Percentiles rank a stretch among this genome's conserved stretches.
These are phyloP conservation scores for Mollisia scopiformis DNA, from an alignment of 2,329 filamentous ascomycete species.

Conservation along the genomic window DNA sequence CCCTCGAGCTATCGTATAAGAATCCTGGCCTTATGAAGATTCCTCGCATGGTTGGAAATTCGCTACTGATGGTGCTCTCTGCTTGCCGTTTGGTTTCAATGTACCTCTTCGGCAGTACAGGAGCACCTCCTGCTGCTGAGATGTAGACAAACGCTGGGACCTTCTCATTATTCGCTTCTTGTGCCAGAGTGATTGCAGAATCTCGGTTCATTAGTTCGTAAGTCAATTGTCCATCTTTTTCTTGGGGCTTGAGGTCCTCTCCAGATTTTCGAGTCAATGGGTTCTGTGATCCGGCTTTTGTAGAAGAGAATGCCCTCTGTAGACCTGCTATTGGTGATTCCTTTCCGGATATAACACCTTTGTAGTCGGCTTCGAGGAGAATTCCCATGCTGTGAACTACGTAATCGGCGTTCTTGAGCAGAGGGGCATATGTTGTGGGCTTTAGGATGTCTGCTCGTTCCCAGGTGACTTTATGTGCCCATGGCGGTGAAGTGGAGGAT, in stretches of 20 bases:
- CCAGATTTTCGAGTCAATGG: conserved; percentile 66
- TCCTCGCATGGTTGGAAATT: conserved; percentile 75
- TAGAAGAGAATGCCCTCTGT: conserved; percentile 73
- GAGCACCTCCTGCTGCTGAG: conserved; percentile 84
- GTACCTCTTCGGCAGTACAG: conserved; percentile 82
- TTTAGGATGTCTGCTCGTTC: conserved; percentile 85
- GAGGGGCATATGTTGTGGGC: conserved; percentile 75
- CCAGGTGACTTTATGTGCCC: conserved; percentile 85
- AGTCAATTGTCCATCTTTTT: conserved; percentile 77
- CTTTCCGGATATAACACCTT: conserved; percentile 81
- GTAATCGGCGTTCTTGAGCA: conserved; percentile 77
- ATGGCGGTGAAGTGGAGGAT: conserved; percentile 67
- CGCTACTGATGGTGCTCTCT: conserved; percentile 72
- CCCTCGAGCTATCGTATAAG: conserved; percentile 82
- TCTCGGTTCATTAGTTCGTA: conserved; percentile 99
- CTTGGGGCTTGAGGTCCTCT: conserved; percentile 64
- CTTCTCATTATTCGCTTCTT: conserved; percentile 68
- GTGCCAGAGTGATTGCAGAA: conserved; percentile 79
- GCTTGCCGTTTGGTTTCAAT: conserved; percentile 91
- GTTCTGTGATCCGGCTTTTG: conserved; percentile 67
- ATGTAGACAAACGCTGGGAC: conserved; percentile 81
- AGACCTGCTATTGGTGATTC: conserved; percentile 83
- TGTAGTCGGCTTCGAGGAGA: conserved; percentile 96
- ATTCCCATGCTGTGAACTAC: conserved; percentile 97
- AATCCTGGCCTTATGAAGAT: conserved; percentile 87